phyloP scores from a whole-genome alignment of 352 stramenopile species.

The Pythium monospermum region DNA sequence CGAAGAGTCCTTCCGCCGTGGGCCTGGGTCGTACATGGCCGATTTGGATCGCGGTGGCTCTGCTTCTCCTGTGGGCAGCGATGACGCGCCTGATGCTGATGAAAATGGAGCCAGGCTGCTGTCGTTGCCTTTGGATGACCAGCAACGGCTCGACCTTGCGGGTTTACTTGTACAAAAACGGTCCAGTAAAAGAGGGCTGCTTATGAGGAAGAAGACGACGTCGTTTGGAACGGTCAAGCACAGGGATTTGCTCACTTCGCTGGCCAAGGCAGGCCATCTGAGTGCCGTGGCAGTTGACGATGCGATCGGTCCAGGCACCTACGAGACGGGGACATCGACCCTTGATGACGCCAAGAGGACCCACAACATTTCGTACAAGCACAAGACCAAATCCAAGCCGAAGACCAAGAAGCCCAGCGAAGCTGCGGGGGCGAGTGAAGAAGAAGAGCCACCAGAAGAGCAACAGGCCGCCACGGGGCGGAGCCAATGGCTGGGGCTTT shows the following conservation, averaged over 20 bases:
- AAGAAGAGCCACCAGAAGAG: too few species aligned
- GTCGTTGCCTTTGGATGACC: slow-evolving; percentile 10
- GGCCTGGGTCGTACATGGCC: slow-evolving; percentile 27
- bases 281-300: slow-evolving; percentile 20
- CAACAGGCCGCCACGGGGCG: too few species aligned
- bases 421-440: neutral
- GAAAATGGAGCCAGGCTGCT: neutral
- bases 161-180: slow-evolving; percentile 2
- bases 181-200: too few species aligned
- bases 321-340: slow-evolving; percentile 24
- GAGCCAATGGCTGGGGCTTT: slow-evolving; percentile 4
- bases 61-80: too few species aligned
- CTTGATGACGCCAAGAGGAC: slow-evolving; percentile 23
- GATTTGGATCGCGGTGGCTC: too few species aligned
- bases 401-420: neutral
- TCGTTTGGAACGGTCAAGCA: slow-evolving; percentile 18
- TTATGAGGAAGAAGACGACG: neutral
- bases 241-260: slow-evolving; percentile 45
- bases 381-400: neutral
- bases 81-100: neutral
- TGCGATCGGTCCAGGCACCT: slow-evolving; percentile 28
- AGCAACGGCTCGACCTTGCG: slow-evolving; percentile 14
- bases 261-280: slow-evolving; percentile 40
- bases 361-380: slow-evolving; percentile 43
- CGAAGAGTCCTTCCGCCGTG: slow-evolving; percentile 33